Percentiles rank a stretch among this genome's conserved stretches.
These are phyloP conservation scores for Hypericum androsaemum DNA, from an alignment of 345 rosid genomes.

Conservation along the genomic window DNA sequence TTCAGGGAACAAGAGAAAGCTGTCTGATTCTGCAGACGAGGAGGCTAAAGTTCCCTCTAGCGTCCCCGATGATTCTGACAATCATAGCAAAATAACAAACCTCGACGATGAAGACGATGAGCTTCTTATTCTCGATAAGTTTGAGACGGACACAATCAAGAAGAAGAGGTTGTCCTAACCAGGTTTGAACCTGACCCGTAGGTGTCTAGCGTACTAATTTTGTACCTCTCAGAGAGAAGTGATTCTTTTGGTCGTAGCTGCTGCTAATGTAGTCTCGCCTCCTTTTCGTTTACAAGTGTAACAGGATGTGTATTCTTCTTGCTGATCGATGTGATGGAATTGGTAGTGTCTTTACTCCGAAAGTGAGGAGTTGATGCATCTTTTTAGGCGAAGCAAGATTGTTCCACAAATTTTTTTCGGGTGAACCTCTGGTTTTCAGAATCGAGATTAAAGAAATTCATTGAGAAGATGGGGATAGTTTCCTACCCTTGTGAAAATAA, in stretches of 20 bases:
- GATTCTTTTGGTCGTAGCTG: conserved; percentile 37
- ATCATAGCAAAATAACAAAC: conserved; percentile 33
- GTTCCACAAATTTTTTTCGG: too few relatives aligned
- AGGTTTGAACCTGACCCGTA: conserved; percentile 6
- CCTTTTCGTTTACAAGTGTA: conserved; percentile 14
- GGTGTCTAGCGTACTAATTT: conserved; percentile 35
- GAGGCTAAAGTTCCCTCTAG: conserved; percentile 14
- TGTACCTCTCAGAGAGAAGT: conserved; percentile 30
- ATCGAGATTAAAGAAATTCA: too few relatives aligned
- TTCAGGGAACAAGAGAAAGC: conserved; percentile 55
- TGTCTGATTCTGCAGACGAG: conserved; percentile 16
- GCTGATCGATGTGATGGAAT: conserved; percentile 12
- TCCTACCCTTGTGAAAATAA: too few relatives aligned
- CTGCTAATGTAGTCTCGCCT: conserved; percentile 5
- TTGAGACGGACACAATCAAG: conserved; percentile 28
- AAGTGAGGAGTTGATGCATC: background rate
- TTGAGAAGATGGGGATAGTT: too few relatives aligned
- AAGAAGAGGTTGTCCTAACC: conserved; percentile 41
- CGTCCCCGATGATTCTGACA: conserved; percentile 19
- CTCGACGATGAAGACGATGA: conserved; percentile 49
- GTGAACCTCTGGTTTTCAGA: too few relatives aligned
- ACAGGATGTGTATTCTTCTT: conserved; percentile 16
- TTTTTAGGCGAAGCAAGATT: too few relatives aligned
- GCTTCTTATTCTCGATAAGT: conserved; percentile 29
- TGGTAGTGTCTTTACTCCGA: background rate